Conservation (phyloP, 805 yeast species). For the Metschnikowia peoriensis region DNA sequence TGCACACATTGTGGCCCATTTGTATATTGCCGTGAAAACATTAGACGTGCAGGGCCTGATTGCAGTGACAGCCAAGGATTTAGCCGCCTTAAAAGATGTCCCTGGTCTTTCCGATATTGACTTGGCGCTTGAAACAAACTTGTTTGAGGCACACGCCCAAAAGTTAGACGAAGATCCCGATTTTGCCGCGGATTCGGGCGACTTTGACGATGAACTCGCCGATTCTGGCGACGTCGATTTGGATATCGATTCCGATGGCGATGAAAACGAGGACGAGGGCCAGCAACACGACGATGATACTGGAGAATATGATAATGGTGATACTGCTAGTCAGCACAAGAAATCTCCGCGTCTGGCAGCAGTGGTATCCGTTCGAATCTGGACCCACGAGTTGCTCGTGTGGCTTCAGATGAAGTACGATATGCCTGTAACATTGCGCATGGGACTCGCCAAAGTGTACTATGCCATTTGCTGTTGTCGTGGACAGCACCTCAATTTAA, state of each 20-base stretch:
- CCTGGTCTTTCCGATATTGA: slow-evolving; percentile 39
- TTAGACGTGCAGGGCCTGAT: slow-evolving; percentile 72
- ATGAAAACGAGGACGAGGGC: slow-evolving; percentile 39
- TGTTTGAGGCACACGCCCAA: slow-evolving; percentile 34
- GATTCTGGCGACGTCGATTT: slow-evolving; percentile 40
- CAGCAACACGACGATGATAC: slow-evolving; percentile 28
- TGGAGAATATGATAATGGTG: slow-evolving; percentile 32
- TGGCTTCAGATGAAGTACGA: slow-evolving; percentile 78
- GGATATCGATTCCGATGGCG: slow-evolving; percentile 44
- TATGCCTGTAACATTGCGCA: slow-evolving; percentile 65
- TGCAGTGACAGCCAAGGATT: slow-evolving; percentile 64
- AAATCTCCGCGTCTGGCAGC: slow-evolving; percentile 67
- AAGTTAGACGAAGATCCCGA: slow-evolving; percentile 16
- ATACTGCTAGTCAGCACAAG: slow-evolving; percentile 51
- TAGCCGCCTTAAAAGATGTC: slow-evolving; percentile 43
- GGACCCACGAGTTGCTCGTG: slow-evolving; percentile 83
- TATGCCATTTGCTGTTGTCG: slow-evolving; percentile 69
- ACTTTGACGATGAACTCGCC: slow-evolving; percentile 18
- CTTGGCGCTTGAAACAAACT: slow-evolving; percentile 53
- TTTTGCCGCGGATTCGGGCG: slow-evolving; percentile 26
- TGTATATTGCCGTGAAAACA: slow-evolving; percentile 74
- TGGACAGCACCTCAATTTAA: slow-evolving; percentile 64
- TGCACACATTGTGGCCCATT: slow-evolving; percentile 73
- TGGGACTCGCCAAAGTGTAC: slow-evolving; percentile 63
- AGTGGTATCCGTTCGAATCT: slow-evolving; percentile 69